Conservation (phyloP, 2,329 filamentous ascomycete genomes). For the Pseudopyricularia cyperi region DNA sequence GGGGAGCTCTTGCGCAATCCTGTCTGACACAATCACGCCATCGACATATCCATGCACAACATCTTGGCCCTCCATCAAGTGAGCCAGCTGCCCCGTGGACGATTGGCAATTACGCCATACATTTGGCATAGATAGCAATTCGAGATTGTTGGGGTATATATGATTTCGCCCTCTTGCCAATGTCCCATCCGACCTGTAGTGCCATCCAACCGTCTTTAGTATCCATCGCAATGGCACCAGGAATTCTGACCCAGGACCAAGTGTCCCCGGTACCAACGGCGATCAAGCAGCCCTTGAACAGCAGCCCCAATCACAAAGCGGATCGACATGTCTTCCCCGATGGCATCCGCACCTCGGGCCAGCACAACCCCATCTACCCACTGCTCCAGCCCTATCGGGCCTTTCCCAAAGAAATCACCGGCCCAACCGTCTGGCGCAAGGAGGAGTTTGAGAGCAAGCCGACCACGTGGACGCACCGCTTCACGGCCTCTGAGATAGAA, state of each 20-base stretch:
- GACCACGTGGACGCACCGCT: slow-evolving; percentile 60
- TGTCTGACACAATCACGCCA: slow-evolving; percentile 1
- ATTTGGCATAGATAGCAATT: no score
- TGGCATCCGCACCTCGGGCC: slow-evolving; percentile 46
- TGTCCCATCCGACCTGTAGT: no score
- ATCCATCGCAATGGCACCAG: slow-evolving; percentile 11
- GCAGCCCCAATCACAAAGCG: slow-evolving; percentile 16
- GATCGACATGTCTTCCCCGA: slow-evolving; percentile 28
- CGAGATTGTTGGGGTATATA: no score
- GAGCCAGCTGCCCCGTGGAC: no score
- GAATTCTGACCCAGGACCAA: slow-evolving; percentile 11
- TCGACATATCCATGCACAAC: background rate
- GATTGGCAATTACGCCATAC: background rate
- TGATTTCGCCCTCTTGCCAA: no score
- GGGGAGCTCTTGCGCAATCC: slow-evolving; percentile 1
- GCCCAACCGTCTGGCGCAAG: slow-evolving; percentile 59
- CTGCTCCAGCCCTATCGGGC: slow-evolving; percentile 51
- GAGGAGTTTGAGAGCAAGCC: slow-evolving; percentile 50
- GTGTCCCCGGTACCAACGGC: slow-evolving; percentile 2
- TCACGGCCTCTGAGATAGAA: slow-evolving; percentile 50
- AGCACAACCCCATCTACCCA: slow-evolving; percentile 56
- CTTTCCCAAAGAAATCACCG: slow-evolving; percentile 59
- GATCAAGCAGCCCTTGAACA: slow-evolving; percentile 3
- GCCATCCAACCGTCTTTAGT: background rate
- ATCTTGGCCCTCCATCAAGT: background rate